phyloP scores from a whole-genome alignment of 2,329 filamentous ascomycete species.

The Ophiostoma piceae region DNA sequence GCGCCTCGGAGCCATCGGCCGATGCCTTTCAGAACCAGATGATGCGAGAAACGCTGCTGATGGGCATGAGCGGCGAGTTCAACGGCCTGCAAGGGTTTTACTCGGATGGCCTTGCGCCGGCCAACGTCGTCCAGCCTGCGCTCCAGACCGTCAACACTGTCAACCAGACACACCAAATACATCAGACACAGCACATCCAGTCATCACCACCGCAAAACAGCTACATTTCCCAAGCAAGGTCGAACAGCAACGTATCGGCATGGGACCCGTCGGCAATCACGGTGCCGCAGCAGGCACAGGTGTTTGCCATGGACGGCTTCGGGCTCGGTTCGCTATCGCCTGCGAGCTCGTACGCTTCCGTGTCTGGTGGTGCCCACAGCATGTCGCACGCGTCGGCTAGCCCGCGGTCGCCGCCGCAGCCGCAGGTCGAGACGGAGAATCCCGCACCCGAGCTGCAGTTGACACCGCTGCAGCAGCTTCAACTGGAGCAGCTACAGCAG shows the following conservation, averaged over 20 bases:
- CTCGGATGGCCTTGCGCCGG: slow-evolving; percentile 5
- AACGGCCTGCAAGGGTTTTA: background rate
- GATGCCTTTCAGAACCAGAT: background rate
- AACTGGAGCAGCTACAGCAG: slow-evolving; percentile 21
- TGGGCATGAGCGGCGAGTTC: slow-evolving; percentile 6
- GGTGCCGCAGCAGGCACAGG: slow-evolving; percentile 32
- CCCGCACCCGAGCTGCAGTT: slow-evolving; percentile 24
- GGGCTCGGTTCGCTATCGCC: slow-evolving; percentile 35
- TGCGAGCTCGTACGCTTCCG: slow-evolving; percentile 26
- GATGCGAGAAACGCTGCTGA: background rate
- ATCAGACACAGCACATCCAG: slow-evolving; percentile 17
- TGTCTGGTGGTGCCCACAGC: slow-evolving; percentile 25
- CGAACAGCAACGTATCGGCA: background rate
- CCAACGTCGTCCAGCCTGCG: background rate
- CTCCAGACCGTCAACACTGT: background rate
- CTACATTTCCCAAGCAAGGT: background rate
- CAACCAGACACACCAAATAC: background rate
- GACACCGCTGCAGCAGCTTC: slow-evolving; percentile 16
- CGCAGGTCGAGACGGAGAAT: slow-evolving; percentile 27
- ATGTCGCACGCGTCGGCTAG: slow-evolving; percentile 31
- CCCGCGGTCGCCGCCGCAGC: slow-evolving; percentile 31
- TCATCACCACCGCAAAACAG: slow-evolving; percentile 20
- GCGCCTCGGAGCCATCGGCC: background rate
- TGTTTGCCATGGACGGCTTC: slow-evolving; percentile 38
- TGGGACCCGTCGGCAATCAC: slow-evolving; percentile 39